Evolutionary conservation across 208 protist species (phyloP).

Genomic region (Trypanosomatidae sp.): DNA sequence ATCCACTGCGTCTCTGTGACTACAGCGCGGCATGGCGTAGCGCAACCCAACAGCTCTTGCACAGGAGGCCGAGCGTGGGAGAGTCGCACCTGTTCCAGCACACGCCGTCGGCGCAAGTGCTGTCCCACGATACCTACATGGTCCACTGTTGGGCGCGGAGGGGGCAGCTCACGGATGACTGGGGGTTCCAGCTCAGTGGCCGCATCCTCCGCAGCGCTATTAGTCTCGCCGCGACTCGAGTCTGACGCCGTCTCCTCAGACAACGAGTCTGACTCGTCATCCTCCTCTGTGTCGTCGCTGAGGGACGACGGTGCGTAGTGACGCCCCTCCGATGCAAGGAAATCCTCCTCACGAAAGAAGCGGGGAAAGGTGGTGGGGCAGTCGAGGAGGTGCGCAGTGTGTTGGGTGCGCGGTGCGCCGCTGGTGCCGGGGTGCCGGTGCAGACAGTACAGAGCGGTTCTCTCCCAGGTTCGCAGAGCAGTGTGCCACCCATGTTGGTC

Average conservation of each 20-base stretch:
- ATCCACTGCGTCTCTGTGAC: slow-evolving; percentile 70
- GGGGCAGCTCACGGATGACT: not conserved
- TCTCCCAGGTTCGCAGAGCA: not conserved
- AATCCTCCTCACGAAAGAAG: slow-evolving; percentile 47
- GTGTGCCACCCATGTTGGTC: slow-evolving; percentile 21
- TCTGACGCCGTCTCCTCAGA: slow-evolving; percentile 17
- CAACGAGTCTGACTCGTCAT: slow-evolving; percentile 40
- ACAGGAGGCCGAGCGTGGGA: slow-evolving; percentile 12
- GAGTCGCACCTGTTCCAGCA: slow-evolving; percentile 43
- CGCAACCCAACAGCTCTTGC: slow-evolving; percentile 45
- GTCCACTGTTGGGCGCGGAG: slow-evolving; percentile 39
- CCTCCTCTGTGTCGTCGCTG: slow-evolving; percentile 55
- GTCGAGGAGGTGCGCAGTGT: slow-evolving; percentile 50
- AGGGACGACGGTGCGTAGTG: slow-evolving; percentile 64
- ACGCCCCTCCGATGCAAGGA: slow-evolving; percentile 38
- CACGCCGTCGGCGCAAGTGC: slow-evolving; percentile 55
- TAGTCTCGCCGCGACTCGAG: not conserved
- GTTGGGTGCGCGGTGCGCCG: slow-evolving; percentile 37
- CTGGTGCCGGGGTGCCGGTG: slow-evolving; percentile 18
- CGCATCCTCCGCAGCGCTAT: not conserved
- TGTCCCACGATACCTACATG: slow-evolving; percentile 31
- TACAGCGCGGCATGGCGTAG: slow-evolving; percentile 32
- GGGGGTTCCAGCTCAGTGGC: not conserved
- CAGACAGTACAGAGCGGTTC: slow-evolving; percentile 22
- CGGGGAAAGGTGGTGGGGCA: slow-evolving; percentile 69